These are phyloP conservation scores for Solanum pimpinellifolium DNA, from an alignment of 257 asterid genomes.

Conservation along the genomic window DNA sequence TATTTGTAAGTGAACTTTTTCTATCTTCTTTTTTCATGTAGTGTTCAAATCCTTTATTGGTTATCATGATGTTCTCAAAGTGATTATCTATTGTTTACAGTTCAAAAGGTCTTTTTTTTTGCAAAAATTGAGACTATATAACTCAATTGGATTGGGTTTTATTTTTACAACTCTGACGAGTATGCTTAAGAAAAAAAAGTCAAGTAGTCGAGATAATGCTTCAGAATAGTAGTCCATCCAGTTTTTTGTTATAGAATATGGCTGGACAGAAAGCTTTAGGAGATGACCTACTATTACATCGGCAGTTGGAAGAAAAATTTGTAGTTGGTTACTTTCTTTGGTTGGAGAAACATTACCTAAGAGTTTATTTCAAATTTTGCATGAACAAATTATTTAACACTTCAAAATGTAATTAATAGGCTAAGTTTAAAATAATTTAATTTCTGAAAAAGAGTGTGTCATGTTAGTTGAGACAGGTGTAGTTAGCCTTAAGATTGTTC, in stretches of 20 bases:
- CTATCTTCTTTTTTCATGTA: background rate
- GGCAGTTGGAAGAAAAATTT: background rate
- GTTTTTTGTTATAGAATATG: background rate
- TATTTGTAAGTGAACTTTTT: constrained; percentile 49
- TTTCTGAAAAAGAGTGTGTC: background rate
- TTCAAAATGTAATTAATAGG: background rate
- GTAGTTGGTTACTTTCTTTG: background rate
- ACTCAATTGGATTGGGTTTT: background rate
- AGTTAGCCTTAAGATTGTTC: background rate
- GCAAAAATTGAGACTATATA: background rate
- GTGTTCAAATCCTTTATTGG: background rate
- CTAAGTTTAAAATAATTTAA: background rate
- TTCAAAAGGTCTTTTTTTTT: background rate
- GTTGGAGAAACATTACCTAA: background rate
- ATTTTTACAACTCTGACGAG: background rate
- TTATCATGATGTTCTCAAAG: background rate
- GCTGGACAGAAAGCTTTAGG: background rate
- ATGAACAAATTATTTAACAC: background rate
- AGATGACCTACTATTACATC: background rate
- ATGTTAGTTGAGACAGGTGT: background rate
- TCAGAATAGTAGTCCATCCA: background rate
- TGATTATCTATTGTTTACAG: background rate
- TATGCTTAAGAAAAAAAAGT: background rate
- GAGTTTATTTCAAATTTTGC: background rate
- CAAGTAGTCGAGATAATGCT: background rate